Conservation (phyloP, 2,329 filamentous ascomycete genomes). For the Trichoderma sp. region DNA sequence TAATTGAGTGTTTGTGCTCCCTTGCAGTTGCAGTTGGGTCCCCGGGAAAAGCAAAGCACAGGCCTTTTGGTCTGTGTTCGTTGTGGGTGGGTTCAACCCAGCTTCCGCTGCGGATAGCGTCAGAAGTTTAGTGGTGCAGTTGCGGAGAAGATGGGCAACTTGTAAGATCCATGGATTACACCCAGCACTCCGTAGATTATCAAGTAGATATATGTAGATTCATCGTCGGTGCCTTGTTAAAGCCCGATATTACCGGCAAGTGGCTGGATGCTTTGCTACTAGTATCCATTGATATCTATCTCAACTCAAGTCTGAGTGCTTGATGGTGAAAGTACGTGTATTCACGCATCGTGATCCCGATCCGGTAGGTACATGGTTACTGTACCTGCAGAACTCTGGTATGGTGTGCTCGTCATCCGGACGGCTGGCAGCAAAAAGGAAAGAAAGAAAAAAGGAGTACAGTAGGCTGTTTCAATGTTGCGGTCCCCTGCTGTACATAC, state of each 20-base stretch:
- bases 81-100: not conserved
- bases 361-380: not conserved
- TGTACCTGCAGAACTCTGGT: not conserved
- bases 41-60: not conserved
- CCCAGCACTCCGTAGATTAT: not conserved
- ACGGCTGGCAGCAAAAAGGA: not conserved
- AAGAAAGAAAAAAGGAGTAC: not conserved
- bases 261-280: not conserved
- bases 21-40: not conserved
- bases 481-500: not conserved
- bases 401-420: not conserved
- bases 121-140: not conserved
- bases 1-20: not conserved
- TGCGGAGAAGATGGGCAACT: not conserved
- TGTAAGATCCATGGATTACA: not conserved
- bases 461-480: not conserved
- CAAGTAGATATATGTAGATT: not conserved
- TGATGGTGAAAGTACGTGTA: not conserved
- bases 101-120: not conserved
- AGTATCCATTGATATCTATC: not conserved
- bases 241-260: not conserved
- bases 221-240: not conserved
- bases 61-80: not conserved
- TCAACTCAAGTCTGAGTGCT: not conserved
- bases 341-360: not conserved